Evolutionary conservation across 106 monocot genomes (phyloP).

Genomic region (Phalaenopsis aphrodite): DNA sequence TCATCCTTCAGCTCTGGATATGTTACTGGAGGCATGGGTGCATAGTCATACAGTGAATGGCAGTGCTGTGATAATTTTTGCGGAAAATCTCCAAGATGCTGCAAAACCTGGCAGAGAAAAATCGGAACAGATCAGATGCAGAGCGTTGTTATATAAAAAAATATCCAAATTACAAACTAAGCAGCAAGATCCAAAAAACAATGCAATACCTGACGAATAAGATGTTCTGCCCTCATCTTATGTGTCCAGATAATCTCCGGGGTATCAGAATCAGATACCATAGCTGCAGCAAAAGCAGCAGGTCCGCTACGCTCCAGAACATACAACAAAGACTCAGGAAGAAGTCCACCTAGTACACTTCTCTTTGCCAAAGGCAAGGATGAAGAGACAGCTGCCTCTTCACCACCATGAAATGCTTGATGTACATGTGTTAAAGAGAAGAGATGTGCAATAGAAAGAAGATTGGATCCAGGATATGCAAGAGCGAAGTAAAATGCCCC

Average conservation of each 20-base stretch:
- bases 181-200: neutral
- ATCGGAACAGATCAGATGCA: slow-evolving; percentile 2
- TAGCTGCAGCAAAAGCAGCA: slow-evolving; percentile 89
- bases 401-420: slow-evolving; percentile 99
- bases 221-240: slow-evolving; percentile 97
- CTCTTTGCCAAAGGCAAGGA: slow-evolving; percentile 94
- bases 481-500: slow-evolving; percentile 96
- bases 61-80: slow-evolving; percentile 96
- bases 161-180: neutral
- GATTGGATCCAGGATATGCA: slow-evolving; percentile 98
- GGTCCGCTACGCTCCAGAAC: slow-evolving; percentile 94
- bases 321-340: slow-evolving; percentile 95
- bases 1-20: slow-evolving; percentile 96
- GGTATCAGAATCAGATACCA: slow-evolving; percentile 99
- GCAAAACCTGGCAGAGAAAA: slow-evolving; percentile 64
- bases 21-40: slow-evolving; percentile 98
- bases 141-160: neutral
- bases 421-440: slow-evolving; percentile 81
- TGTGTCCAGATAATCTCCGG: slow-evolving; percentile 99
- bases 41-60: slow-evolving; percentile 97
- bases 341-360: slow-evolving; percentile 90
- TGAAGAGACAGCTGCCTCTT: slow-evolving; percentile 92
- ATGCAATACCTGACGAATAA: slow-evolving; percentile 71
- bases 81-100: slow-evolving; percentile 99
- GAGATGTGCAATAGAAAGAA: slow-evolving; percentile 85